A percentile compares a stretch with the other conserved stretches of the same genome.
These are phyloP conservation scores for Phialophora macrospora DNA, from an alignment of 2,329 filamentous ascomycete species.

Conservation along the genomic window DNA sequence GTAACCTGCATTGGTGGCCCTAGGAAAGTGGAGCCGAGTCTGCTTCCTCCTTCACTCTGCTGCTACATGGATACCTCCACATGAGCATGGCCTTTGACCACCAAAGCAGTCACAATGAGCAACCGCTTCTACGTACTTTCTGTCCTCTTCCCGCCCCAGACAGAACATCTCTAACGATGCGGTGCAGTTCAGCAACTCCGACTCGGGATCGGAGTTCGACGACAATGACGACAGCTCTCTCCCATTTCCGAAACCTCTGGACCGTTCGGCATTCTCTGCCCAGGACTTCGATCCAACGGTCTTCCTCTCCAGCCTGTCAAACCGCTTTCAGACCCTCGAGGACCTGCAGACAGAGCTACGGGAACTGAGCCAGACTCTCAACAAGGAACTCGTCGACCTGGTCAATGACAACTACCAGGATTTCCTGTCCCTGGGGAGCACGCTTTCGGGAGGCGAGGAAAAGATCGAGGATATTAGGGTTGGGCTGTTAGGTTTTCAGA, in stretches of 20 bases:
- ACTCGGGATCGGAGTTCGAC: slow-evolving; percentile 55
- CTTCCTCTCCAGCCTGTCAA: slow-evolving; percentile 81
- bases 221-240: slow-evolving; percentile 70
- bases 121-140: slow-evolving; percentile 32
- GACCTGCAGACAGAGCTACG: slow-evolving; percentile 87
- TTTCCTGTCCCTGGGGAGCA: slow-evolving; percentile 81
- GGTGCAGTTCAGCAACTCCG: slow-evolving; percentile 31
- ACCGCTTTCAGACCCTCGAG: slow-evolving; percentile 94
- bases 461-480: slow-evolving; percentile 88
- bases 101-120: slow-evolving; percentile 25
- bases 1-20: background rate
- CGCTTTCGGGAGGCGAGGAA: slow-evolving; percentile 85
- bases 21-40: background rate
- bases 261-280: slow-evolving; percentile 79
- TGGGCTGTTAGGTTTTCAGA: slow-evolving; percentile 80
- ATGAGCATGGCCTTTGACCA: background rate
- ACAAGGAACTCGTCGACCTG: slow-evolving; percentile 85
- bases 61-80: background rate
- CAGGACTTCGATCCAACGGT: slow-evolving; percentile 76
- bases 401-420: slow-evolving; percentile 95
- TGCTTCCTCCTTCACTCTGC: background rate
- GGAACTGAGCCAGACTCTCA: slow-evolving; percentile 76
- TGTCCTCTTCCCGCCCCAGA: background rate
- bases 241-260: slow-evolving; percentile 85
- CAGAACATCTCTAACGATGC: slow-evolving; percentile 8